These are phyloP conservation scores for Dothidotthia symphoricarpi DNA, from an alignment of 2,329 filamentous ascomycete genomes.

Conservation along the genomic window DNA sequence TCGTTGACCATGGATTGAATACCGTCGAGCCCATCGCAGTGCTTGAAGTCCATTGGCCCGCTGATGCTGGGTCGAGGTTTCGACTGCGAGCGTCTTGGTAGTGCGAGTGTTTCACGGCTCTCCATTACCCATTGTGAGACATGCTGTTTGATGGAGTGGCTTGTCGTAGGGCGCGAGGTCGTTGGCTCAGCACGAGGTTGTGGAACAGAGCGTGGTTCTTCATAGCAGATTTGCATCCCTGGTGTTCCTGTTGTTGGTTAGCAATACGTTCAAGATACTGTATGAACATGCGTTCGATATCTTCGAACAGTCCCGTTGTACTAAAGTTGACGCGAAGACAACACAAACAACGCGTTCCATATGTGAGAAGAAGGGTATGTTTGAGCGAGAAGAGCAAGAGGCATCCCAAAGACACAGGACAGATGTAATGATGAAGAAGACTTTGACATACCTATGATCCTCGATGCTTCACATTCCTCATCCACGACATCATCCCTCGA, in stretches of 20 bases:
- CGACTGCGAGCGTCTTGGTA: constrained; percentile 33
- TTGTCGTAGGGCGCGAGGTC: constrained; percentile 32
- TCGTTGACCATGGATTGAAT: constrained; percentile 37
- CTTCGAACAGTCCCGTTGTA: not conserved
- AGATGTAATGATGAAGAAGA: constrained; percentile 1
- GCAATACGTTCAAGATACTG: constrained; percentile 6
- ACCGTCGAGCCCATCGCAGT: constrained; percentile 32
- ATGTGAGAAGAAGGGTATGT: too few relatives aligned
- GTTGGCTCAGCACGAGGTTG: constrained; percentile 13
- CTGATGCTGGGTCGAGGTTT: constrained; percentile 35
- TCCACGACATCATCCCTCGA: constrained; percentile 30
- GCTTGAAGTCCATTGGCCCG: constrained; percentile 39
- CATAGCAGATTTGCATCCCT: constrained; percentile 34
- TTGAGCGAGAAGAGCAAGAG: too few relatives aligned
- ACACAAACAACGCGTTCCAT: too few relatives aligned
- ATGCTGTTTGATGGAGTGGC: constrained; percentile 36
- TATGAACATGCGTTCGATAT: not conserved
- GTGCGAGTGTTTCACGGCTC: constrained; percentile 34
- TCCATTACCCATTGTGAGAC: constrained; percentile 39
- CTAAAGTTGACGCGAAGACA: constrained; percentile 1
- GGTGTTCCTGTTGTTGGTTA: constrained; percentile 22
- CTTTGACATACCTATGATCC: constrained; percentile 29
- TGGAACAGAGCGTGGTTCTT: constrained; percentile 37
- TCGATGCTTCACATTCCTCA: constrained; percentile 20
- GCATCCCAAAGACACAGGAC: not conserved